A percentile compares a stretch with the other conserved stretches of the same genome.
Conservation (phyloP, 2,329 filamentous ascomycete species). For the Fusarium chaquense region DNA sequence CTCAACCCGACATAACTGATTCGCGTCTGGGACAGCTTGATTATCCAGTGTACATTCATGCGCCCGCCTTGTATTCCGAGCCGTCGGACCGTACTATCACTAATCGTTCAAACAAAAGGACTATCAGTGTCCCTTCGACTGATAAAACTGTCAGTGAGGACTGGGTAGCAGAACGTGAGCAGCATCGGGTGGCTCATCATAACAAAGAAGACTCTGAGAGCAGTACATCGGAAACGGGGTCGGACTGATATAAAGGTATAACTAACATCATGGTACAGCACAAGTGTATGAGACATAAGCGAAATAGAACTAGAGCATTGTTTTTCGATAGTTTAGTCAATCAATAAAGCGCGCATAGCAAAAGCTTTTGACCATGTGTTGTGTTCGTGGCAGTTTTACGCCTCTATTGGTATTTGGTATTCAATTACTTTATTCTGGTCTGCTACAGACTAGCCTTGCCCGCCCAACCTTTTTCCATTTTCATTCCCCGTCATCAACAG, state of each 20-base stretch:
- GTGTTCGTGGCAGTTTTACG: conserved; percentile 13
- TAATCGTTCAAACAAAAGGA: too few relatives aligned
- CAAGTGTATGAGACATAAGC: background rate
- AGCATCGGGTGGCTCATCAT: background rate
- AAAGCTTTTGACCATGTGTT: background rate
- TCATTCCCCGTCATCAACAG: conserved; percentile 50
- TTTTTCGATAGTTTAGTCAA: background rate
- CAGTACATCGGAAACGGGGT: too few relatives aligned
- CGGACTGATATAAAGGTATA: background rate
- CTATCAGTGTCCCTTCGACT: too few relatives aligned
- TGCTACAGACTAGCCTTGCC: conserved; percentile 54
- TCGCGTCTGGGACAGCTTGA: too few relatives aligned
- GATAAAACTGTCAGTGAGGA: background rate
- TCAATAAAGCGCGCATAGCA: conserved; percentile 15
- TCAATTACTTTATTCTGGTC: conserved; percentile 40
- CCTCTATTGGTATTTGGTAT: conserved; percentile 44
- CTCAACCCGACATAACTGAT: too few relatives aligned
- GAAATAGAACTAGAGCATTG: background rate
- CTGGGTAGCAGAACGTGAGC: background rate
- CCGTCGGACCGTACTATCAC: too few relatives aligned
- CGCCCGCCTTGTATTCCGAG: too few relatives aligned
- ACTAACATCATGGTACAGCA: background rate
- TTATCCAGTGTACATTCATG: too few relatives aligned
- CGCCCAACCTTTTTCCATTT: conserved; percentile 49
- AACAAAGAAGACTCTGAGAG: background rate